These are phyloP conservation scores for Stephania yunnanensis DNA, from an alignment of 164 flowering plant genomes.

Conservation along the genomic window DNA sequence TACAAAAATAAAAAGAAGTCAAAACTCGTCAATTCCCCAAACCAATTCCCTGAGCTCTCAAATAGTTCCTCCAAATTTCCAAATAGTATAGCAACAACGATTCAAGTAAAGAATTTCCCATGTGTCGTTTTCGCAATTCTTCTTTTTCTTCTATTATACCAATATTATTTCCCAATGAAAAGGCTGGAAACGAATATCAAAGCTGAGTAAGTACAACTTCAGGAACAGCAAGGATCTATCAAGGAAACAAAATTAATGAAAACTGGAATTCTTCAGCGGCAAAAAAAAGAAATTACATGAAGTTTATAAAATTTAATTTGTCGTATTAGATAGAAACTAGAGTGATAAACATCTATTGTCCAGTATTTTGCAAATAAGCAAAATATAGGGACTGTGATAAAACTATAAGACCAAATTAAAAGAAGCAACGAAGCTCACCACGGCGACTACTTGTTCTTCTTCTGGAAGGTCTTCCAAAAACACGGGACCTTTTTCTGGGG, in stretches of 20 bases:
- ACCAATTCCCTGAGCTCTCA: too few species aligned
- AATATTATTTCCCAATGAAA: not conserved
- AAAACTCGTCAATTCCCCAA: too few species aligned
- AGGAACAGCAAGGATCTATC: too few species aligned
- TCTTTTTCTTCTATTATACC: not conserved
- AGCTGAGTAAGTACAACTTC: too few species aligned
- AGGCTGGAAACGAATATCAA: not conserved
- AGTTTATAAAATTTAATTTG: not conserved
- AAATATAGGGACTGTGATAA: not conserved
- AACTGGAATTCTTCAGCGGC: too few species aligned
- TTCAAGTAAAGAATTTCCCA: not conserved
- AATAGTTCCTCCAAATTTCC: not conserved
- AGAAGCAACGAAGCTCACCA: constrained; percentile 37
- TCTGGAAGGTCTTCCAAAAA: constrained; percentile 95
- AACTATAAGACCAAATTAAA: not conserved
- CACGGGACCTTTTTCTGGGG: constrained; percentile 90
- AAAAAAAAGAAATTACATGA: not conserved
- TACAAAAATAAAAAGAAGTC: not conserved
- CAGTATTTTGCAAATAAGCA: not conserved
- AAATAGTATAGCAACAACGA: not conserved
- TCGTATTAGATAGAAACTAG: not conserved
- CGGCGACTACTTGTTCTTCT: constrained; percentile 74
- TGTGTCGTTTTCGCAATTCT: not conserved
- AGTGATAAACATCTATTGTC: not conserved
- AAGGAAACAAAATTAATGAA: too few species aligned